A percentile compares a stretch with the other conserved stretches of the same genome.
phyloP scores from a whole-genome alignment of 2,329 filamentous ascomycete species.

The Paecilomyces sp. region DNA sequence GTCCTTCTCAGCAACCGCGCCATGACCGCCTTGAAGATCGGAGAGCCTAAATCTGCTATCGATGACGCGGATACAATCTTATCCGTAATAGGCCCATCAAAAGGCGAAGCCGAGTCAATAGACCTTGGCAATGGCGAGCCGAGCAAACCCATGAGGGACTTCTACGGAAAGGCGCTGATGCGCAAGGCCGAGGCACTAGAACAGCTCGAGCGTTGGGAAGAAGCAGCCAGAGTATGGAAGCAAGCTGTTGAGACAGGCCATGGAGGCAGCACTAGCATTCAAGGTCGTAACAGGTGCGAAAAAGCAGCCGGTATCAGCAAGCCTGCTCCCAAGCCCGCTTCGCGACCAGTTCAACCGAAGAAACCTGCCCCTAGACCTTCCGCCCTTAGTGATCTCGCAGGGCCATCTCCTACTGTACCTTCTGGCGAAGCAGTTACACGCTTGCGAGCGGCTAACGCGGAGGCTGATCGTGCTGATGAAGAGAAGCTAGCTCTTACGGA shows the following conservation, averaged over 20 bases:
- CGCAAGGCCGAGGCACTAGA: conserved; percentile 94
- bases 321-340: conserved; percentile 36
- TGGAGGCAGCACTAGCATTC: conserved; percentile 75
- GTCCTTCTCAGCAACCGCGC: conserved; percentile 89
- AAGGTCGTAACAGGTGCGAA: conserved; percentile 83
- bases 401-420: conserved; percentile 32
- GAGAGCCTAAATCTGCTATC: conserved; percentile 81
- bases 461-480: conserved; percentile 78
- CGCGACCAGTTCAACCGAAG: conserved; percentile 27
- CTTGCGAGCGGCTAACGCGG: conserved; percentile 74
- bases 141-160: conserved; percentile 79
- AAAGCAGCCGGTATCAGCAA: conserved; percentile 69
- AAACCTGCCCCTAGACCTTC: conserved; percentile 32
- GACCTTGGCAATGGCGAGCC: conserved; percentile 58
- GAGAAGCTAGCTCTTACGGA: conserved; percentile 89
- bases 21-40: conserved; percentile 82
- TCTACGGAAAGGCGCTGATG: conserved; percentile 87
- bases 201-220: conserved; percentile 87
- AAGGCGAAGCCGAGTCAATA: conserved; percentile 74
- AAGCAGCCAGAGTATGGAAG: conserved; percentile 75
- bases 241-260: conserved; percentile 75
- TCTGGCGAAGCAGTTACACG: conserved; percentile 71
- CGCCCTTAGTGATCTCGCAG: conserved; percentile 23
- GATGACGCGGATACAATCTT: conserved; percentile 77
- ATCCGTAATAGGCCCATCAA: conserved; percentile 67